Percentiles rank a stretch among this genome's conserved stretches.
phyloP scores from a whole-genome alignment of 345 rosid genomes.

The Linum tenue region DNA sequence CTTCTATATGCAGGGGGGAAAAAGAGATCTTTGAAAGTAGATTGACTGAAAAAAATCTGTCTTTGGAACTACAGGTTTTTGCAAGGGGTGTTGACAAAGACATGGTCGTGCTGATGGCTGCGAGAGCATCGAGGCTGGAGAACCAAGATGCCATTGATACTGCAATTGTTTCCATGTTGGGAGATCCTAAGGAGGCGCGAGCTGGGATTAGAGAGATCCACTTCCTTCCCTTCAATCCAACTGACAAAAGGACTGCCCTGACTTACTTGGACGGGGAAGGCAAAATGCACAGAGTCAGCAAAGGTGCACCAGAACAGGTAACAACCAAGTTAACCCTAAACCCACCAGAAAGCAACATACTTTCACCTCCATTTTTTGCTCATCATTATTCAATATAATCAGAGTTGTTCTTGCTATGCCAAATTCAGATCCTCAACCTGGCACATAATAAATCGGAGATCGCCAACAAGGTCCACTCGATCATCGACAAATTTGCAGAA shows the following conservation, averaged over 20 bases:
- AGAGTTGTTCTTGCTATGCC: constrained; percentile 3
- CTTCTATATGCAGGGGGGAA: background rate
- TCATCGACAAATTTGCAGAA: constrained; percentile 50
- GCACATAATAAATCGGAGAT: constrained; percentile 42
- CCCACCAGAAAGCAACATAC: background rate
- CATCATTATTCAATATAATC: background rate
- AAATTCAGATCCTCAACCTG: constrained; percentile 39
- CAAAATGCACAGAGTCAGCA: constrained; percentile 23
- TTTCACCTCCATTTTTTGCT: background rate
- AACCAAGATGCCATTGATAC: constrained; percentile 34
- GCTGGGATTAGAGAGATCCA: constrained; percentile 30
- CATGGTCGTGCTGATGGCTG: constrained; percentile 30
- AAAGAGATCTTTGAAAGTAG: background rate
- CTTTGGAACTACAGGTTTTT: constrained; percentile 18
- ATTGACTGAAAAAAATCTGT: background rate
- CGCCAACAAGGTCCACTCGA: constrained; percentile 32
- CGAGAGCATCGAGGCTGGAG: constrained; percentile 35
- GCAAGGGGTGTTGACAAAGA: constrained; percentile 27
- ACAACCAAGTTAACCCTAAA: background rate
- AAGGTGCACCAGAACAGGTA: constrained; percentile 31
- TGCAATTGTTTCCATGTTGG: constrained; percentile 31
- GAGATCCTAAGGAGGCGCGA: constrained; percentile 34
- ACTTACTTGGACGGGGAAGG: constrained; percentile 23
- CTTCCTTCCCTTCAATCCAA: constrained; percentile 36
- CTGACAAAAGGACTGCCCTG: constrained; percentile 35